Evolutionary conservation across 352 stramenopile species (phyloP).

Genomic region (Phytophthora citrophthora): DNA sequence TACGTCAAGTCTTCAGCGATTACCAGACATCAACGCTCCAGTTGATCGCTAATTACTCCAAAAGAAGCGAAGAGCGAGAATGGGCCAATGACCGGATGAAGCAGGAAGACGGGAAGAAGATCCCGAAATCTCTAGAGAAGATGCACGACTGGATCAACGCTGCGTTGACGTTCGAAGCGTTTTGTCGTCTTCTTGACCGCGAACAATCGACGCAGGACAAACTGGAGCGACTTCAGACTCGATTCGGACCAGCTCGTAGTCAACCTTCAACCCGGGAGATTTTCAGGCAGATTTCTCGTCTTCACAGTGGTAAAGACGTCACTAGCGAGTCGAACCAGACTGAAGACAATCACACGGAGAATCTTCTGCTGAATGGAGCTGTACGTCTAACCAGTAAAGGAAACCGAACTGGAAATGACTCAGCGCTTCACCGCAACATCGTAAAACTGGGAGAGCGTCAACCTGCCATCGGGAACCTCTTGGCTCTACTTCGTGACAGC

Average conservation of each 20-base stretch:
- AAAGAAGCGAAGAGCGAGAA: conserved; percentile 32
- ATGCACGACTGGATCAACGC: conserved; percentile 39
- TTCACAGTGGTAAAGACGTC: not conserved
- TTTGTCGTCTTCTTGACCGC: conserved; percentile 30
- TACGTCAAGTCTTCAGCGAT: conserved; percentile 27
- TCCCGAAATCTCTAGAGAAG: conserved; percentile 23
- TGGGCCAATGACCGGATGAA: conserved; percentile 34
- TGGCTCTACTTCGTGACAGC: conserved; percentile 27
- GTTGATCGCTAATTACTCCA: conserved; percentile 30
- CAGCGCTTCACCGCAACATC: conserved; percentile 27
- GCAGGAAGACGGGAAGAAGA: conserved; percentile 7
- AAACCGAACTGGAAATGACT: conserved; percentile 5
- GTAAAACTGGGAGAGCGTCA: conserved; percentile 37
- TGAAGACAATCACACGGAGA: conserved; percentile 11
- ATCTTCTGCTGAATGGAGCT: conserved; percentile 19
- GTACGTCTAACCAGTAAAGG: conserved; percentile 3
- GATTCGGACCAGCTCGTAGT: conserved; percentile 11
- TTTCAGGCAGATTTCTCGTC: not conserved
- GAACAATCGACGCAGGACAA: conserved; percentile 42
- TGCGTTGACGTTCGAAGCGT: conserved; percentile 33
- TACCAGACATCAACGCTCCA: conserved; percentile 42
- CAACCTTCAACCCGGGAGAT: conserved; percentile 1
- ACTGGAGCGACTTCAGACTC: conserved; percentile 29
- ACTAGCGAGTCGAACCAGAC: conserved; percentile 19
- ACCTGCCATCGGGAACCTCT: conserved; percentile 40